Evolutionary conservation across 352 stramenopile genomes (phyloP).

Genomic region (Phytopythium mirpurense): DNA sequence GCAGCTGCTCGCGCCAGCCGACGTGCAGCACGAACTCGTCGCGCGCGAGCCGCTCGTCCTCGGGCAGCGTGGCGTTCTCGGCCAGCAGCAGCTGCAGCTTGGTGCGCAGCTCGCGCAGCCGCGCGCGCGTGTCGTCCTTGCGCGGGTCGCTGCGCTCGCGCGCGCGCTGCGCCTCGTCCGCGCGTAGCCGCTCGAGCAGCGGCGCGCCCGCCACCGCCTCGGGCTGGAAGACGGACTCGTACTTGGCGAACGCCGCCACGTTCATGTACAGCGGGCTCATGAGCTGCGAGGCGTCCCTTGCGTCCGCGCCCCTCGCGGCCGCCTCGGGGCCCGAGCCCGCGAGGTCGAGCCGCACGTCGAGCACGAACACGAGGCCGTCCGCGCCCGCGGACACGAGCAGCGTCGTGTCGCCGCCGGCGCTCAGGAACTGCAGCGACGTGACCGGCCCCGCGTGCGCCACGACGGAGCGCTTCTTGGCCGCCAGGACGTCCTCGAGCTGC

Average conservation of each 20-base stretch:
- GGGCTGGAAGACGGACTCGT: slow-evolving; percentile 54
- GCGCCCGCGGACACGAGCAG: slow-evolving; percentile 55
- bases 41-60: slow-evolving; percentile 61
- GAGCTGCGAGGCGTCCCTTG: too few relatives aligned
- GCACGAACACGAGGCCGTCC: slow-evolving; percentile 59
- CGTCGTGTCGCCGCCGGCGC: slow-evolving; percentile 20
- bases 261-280: slow-evolving; percentile 62
- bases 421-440: slow-evolving; percentile 51
- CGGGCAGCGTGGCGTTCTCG: slow-evolving; percentile 63
- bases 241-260: slow-evolving; percentile 64
- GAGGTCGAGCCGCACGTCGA: slow-evolving; percentile 47
- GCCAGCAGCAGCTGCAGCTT: slow-evolving; percentile 63
- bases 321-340: slow-evolving; percentile 13
- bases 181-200: slow-evolving; percentile 35
- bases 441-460: slow-evolving; percentile 47
- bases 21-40: slow-evolving; percentile 91
- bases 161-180: slow-evolving; percentile 26
- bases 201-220: slow-evolving; percentile 24
- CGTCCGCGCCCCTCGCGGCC: too few relatives aligned
- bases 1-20: slow-evolving; percentile 53
- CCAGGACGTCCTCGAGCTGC: slow-evolving; percentile 56
- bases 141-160: slow-evolving; percentile 58
- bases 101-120: slow-evolving; percentile 57
- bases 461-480: slow-evolving; percentile 65
- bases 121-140: slow-evolving; percentile 59